Base-by-base conservation (phyloP, 352 stramenopile species). In the Globisporangium nodosum region DNA sequence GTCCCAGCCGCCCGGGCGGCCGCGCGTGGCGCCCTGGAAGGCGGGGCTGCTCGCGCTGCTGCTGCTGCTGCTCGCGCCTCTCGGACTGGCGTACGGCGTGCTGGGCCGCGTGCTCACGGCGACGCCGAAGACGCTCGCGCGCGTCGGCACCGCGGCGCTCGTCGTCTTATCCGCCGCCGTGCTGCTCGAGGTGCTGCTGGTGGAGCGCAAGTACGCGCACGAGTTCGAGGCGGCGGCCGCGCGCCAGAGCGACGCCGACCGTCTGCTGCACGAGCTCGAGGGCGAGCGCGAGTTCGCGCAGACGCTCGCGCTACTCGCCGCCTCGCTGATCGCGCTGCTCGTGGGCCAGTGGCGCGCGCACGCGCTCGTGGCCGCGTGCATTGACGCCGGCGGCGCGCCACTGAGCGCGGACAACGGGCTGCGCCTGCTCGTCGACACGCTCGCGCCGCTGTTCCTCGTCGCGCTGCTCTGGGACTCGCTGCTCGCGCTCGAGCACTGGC, bases 331-430 rank as follows among this genome's bases (percentile, higher is more conserved):
- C 7, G 64, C 64, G 27, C 60, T 86, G 49, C 53, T 86, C 37
- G 54, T 83, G 27, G 69, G 54, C n/a, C 76, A 86, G 60, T 71
- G 54, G 52, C 69, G 80, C 55, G 58, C 83, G 57, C 67, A 82
- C 59, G 48, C 61, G 1, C 62, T 86, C 21, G 47, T 76, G 45
- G 68, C 73, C 52, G 72, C 74, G 54, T 69, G 71, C 8, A 13
- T 80, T 15, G 67, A 73, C 56, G 60, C 40, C 16, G 40, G 15
- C 12, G 40, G 15, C 1, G 15, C 60, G 21, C 21, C 69, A 3
- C 54, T 63, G 39, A 64, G 74, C 21, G 53, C 42, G 7, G 54
- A 58, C 2, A 59, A 68, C 27, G 64, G 67, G 37, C n/a, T 73
- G 24, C 53, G 54, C 24, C 48, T 66, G 12, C 54, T 76, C 27